Base-by-base conservation (phyloP, 176 grass and related monocot genomes). In the Elaeis guineensis region DNA sequence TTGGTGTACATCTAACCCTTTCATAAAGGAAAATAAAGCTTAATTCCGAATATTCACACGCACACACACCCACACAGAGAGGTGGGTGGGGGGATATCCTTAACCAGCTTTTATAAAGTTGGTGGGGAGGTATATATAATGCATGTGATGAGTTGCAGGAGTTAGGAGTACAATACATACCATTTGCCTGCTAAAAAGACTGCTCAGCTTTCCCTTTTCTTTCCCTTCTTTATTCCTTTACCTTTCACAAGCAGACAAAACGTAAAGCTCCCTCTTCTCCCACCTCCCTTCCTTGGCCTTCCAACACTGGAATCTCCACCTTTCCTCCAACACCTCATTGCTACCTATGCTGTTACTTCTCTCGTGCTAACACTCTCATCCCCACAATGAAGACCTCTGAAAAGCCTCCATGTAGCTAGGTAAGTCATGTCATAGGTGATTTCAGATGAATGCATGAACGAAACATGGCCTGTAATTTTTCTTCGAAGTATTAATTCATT, bases 101-200 rank as follows among this genome's bases (percentile, higher is more conserved):
- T 70, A 67, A 64, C 75, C 58, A 64, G 65, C 75, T 77, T 77
- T 77, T 55, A 62, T 57, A 77, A 77, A 77, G 75, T 59, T 54
- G 32, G 18, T 49, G 20, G 81, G 50, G 66, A 69, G 61, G 62
- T 77, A 80, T 52, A 80, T 52, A 72, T 58, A 61, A 77, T 71
- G 20, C 58, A 78, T 74, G 59, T 77, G 55, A 69, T 77, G 55
- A 69, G 55, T n/a, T 48, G 50, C 66, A 55, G 39, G 54, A 62
- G 64, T 72, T 55, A 76, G 72, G 62, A 79, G 64, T 62, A 73
- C 82, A 59, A 50, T 18, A 55, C 52, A 81, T 75, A 57, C 69
- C 69, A 70, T 82, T 95, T 85, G 75, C 85, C 70, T 79, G 51
- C 69, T 77, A 44, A 64, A 51, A 89, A 84, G 86, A 84, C 78